Base-by-base conservation (phyloP, 805 yeast genomes). In the Hanseniaspora vineae region DNA sequence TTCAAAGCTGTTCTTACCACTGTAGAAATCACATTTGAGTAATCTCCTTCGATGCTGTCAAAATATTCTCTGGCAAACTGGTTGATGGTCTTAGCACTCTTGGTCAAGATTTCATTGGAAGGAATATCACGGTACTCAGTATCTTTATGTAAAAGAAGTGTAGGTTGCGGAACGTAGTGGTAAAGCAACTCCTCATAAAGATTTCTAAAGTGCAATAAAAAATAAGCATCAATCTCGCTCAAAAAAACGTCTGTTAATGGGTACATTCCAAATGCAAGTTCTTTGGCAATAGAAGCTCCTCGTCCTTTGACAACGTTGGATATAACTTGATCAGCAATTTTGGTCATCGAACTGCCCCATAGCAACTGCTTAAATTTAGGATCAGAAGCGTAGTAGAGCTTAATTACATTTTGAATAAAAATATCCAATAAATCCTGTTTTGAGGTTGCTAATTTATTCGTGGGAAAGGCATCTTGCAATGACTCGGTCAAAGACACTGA, bases 1-100 rank as follows among this genome's bases (percentile, higher is more conserved):
- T 90, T 88, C 44, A 80, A 80, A 5, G 92, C 96, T 0, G 95
- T 88, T 54, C 85, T 81, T 13, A 88, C 88, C 18, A 90, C 97
- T 0, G 97, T 89, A 0, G 96, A 83, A 2, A 89, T 88, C 2
- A 90, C 84, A 49, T 90, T 85, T 0, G 95, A 88, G 58, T 88
- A 88, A 14, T 80, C 88, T 6, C 72, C 71, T 57, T 86, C 95
- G 20, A 89, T 77, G 33, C 72, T 70, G 31, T 68, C 72, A 55
- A 86, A 86, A 62, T 90, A 90, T 45, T 78, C 75, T 29, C 77
- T 69, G 1, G 88, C 80, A 45, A 90, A 71, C 57, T 86, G 94
- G 55, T 84, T 81, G 17, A 90, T 81, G 2, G 95, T 84, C 72
- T 81, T 84, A 54, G 37, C 19, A 42, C 35, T 31, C 31, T 48